Evolutionary conservation across 169 alveolate species (phyloP), one percentile per base, ranked within the genome.

Genomic region (Plasmodium gonderi): DNA sequence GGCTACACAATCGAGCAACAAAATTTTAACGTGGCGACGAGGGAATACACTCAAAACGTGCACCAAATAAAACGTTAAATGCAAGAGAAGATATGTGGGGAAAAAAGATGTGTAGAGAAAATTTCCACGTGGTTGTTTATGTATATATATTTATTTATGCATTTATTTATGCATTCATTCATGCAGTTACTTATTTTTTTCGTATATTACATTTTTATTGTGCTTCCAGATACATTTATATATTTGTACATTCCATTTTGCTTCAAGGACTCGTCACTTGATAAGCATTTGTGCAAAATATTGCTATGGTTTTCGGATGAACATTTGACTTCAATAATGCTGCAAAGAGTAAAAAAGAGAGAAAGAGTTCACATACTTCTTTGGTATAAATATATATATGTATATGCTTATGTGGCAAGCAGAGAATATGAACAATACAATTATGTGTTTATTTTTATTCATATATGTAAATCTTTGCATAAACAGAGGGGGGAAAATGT

Each of bases 281-380:
- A 51, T 45, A 87, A 87, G 44, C 93, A 87, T 6, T 87, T 87
- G 68, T 29, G 45, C 68, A 87, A 87, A 87, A 76, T 76, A 51
- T 45, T 64, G 45, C 93, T 87, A 65, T 87, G 45, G 42, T 76
- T 74, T 54, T 87, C 93, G 36, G 78, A 51, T 20, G 36, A 78
- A 65, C 93, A 87, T 44, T 87, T 74, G 7, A 87, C 76, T 87
- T 87, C 90, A 47, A 87, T 87, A 75, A 65, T 87, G 76, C 93
- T 87, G 79, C 42, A 69, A 9, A 29, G 31, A 23, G 54, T 23
- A 31, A 54, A 40, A 20, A 54, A 17, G 0, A 75, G 60, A 36
- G 51, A 40, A 82, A 75, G 8, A 51, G 23, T 45, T 77, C 68
- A 69, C 9, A 65, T 42, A 64, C 33, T n/a, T n/a, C n/a, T n/a